Base-by-base conservation (phyloP, 805 yeast species). In the Saccharomycopsis olivae region DNA sequence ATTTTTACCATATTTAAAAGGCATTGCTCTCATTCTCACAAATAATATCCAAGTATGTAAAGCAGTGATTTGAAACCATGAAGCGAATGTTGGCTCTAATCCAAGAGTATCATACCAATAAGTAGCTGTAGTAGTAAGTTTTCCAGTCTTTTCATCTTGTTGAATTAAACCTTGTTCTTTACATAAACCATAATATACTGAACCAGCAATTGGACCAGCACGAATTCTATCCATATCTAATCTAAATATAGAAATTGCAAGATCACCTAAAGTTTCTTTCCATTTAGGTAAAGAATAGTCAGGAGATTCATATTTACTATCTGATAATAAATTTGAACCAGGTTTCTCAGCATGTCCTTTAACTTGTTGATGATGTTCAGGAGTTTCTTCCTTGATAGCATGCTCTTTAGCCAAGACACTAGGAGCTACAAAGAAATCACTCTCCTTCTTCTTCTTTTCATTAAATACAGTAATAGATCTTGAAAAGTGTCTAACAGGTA, bases 1-100 rank as follows among this genome's bases (percentile, higher is more conserved):
- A 55, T 79, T 81, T 51, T 74, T 74, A 30, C 96, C 94, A 55
- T 84, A 78, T 53, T 85, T 80, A 57, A 79, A 80, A 0, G 97
- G 97, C 81, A 92, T 70, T 8, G 94, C 94, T 58, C 99, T 76
- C 96, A 92, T 88, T 56, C 98, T 78, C 14, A 84, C 95, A 49
- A 81, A 80, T 34, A 92, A 66, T 54, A 92, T 78, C 99, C 99
- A 92, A 44, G 84, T 76, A 59, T 92, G 98, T 49, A 92, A 67
- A 1, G 80, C 67, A 5, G 95, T 83, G 47, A 92, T 81, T 61
- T 89, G 97, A 58, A 80, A 89, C 95, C 96, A 89, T 59, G 87
- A 94, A n/a, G 89, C 75, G 55, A 89, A 88, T 1, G 96, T 80
- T 55, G 72, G 69, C 27, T 95, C 95, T 53, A 92, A 64, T 19